Base-by-base conservation (phyloP, 1,284 basidiomycete genomes). In the Sparassis latifolia region DNA sequence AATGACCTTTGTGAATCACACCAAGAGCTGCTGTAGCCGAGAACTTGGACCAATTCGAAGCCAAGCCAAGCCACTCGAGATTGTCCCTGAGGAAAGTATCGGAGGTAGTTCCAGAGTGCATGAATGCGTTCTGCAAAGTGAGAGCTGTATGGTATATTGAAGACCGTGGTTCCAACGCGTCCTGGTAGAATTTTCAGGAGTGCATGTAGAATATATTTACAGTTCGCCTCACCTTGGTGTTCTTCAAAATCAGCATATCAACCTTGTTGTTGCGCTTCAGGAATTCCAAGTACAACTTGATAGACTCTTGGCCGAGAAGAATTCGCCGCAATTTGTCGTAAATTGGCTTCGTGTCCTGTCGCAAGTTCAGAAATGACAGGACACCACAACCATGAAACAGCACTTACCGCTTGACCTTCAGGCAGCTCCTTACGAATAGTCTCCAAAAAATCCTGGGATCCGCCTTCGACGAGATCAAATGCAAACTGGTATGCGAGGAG, bases 21-120 rank as follows among this genome's bases (percentile, higher is more conserved):
- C 95, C 95, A 29, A 98, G 82, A 5, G 89, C 92, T 29, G 94
- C 93, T 5, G 95, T 97, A 2, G 94, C 91, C 5, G 92, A 91
- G 71, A 97, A 98, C 65, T 97, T 98, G 42, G 92, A 91, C 95
- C 95, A 98, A 66, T 98, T 97, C 40, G 86, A 88, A 2, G 95
- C 95, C 53, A 91, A 78, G 29, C 83, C 89, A 2, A 98, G 80
- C 92, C 93, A 98, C 65, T 96, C 94, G 44, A 98, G 78, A 66
- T 97, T 97, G 51, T 96, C 91, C 7, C 92, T 84, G 31, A 98
- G 73, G 76, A 97, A 98, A 37, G 80, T 67, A 61, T 98, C 95
- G 2, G 92, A 94, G 0, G 92, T 93, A 1, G 95, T 98, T 44
- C 95, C 95, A 29, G 94, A 86, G 65, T 96, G 86, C 80, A 95